A percentile compares a stretch with the other conserved stretches of the same genome.
Evolutionary conservation across 2,329 filamentous ascomycete species (phyloP).

Genomic region (Aspergillus arachidicola): DNA sequence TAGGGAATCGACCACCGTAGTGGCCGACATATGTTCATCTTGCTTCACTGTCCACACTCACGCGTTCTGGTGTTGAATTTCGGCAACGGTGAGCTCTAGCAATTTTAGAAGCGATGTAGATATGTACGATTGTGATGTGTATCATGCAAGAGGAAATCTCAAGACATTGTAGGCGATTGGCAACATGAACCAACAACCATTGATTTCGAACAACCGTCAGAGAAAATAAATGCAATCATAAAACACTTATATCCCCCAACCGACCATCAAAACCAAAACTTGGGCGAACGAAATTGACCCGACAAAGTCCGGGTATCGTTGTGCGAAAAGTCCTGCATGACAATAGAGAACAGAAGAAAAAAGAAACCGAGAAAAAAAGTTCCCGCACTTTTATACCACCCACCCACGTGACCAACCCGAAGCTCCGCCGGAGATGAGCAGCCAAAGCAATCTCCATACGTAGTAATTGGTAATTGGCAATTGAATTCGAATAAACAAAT

Average conservation of each 20-base stretch:
- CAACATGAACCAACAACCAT: background rate
- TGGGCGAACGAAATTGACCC: background rate
- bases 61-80: conserved; percentile 51
- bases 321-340: background rate
- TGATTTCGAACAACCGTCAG: background rate
- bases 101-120: conserved; percentile 48
- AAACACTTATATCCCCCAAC: background rate
- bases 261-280: background rate
- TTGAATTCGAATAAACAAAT: background rate
- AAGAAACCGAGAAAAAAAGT: conserved; percentile 1
- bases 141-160: background rate
- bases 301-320: background rate
- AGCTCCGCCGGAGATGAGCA: conserved; percentile 13
- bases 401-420: conserved; percentile 18
- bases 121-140: background rate
- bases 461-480: background rate
- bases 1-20: conserved; percentile 36
- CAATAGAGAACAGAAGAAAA: background rate
- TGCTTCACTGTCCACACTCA: conserved; percentile 62
- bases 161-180: background rate
- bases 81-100: conserved; percentile 60
- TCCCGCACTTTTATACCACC: conserved; percentile 19
- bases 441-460: background rate
- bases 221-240: background rate
- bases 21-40: conserved; percentile 46